Percentiles rank a stretch among this genome's conserved stretches.
These are phyloP conservation scores for Epichloe typhina DNA, from an alignment of 2,329 filamentous ascomycete species.

Conservation along the genomic window DNA sequence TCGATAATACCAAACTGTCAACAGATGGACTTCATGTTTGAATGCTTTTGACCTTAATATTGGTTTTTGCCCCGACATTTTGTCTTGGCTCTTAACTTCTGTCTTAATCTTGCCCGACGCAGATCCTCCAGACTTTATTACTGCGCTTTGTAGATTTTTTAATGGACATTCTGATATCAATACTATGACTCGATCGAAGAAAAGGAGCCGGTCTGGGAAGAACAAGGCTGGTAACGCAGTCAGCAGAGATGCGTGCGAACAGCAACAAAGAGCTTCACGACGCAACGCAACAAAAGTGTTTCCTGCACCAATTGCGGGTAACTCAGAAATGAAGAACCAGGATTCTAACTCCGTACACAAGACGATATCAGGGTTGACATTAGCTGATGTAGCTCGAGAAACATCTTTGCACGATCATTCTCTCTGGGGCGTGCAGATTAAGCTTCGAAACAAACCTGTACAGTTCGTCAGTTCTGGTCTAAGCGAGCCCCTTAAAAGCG, in stretches of 20 bases:
- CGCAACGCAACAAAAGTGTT: not conserved
- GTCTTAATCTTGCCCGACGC: not conserved
- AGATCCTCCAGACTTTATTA: not conserved
- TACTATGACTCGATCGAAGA: constrained; percentile 2
- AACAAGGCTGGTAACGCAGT: not conserved
- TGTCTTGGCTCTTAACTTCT: too few species aligned
- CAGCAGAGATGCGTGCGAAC: not conserved
- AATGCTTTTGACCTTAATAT: too few species aligned
- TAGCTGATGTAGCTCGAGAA: constrained; percentile 36
- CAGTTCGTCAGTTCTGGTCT: constrained; percentile 40
- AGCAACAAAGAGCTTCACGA: not conserved
- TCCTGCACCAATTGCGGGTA: not conserved
- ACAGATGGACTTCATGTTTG: too few species aligned
- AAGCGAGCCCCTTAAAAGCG: constrained; percentile 32
- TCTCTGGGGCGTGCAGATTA: constrained; percentile 24
- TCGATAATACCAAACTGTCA: not conserved
- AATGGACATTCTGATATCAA: too few species aligned
- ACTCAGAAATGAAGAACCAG: not conserved
- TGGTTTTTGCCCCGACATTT: too few species aligned
- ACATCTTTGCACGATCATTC: constrained; percentile 32
- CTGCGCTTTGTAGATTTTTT: not conserved
- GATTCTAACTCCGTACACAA: not conserved
- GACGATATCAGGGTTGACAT: constrained; percentile 11
- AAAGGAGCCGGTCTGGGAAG: not conserved
- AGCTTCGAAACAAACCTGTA: constrained; percentile 36